phyloP scores from a whole-genome alignment of 2,329 filamentous ascomycete species.

The Celoporthe dispersa region DNA sequence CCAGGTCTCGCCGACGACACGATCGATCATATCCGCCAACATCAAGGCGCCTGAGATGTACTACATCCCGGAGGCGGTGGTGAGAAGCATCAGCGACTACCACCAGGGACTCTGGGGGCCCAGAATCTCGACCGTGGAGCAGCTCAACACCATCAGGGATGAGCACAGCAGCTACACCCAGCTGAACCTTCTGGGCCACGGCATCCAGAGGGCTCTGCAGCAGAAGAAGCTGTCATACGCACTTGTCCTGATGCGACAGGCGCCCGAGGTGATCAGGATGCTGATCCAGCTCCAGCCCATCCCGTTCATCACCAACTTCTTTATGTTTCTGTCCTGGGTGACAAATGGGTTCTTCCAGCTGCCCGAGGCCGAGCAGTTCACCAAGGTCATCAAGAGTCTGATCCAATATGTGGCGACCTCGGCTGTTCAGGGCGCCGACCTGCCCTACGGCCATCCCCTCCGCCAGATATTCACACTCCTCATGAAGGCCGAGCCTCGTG shows the following conservation, averaged over 20 bases:
- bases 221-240: constrained; percentile 5
- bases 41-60: constrained; percentile 1
- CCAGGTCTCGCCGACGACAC: neutral
- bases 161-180: neutral
- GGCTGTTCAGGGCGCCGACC: neutral
- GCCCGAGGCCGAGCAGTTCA: constrained; percentile 6
- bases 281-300: neutral
- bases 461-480: neutral
- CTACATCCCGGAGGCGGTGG: constrained; percentile 4
- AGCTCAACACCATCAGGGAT: neutral
- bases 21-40: neutral
- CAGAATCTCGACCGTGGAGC: constrained; percentile 7
- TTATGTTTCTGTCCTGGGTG: neutral
- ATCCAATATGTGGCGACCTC: neutral
- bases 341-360: neutral
- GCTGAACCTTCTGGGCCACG: constrained; percentile 6
- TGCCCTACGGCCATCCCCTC: neutral
- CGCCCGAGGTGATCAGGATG: constrained; percentile 4
- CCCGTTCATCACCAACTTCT: constrained; percentile 8
- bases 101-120: neutral
- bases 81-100: neutral
- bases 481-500: neutral
- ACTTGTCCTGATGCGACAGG: constrained; percentile 6
- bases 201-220: neutral
- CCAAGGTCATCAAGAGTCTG: neutral